Base-by-base conservation (phyloP, 2,329 filamentous ascomycete species). In the Colletotrichum tanaceti region DNA sequence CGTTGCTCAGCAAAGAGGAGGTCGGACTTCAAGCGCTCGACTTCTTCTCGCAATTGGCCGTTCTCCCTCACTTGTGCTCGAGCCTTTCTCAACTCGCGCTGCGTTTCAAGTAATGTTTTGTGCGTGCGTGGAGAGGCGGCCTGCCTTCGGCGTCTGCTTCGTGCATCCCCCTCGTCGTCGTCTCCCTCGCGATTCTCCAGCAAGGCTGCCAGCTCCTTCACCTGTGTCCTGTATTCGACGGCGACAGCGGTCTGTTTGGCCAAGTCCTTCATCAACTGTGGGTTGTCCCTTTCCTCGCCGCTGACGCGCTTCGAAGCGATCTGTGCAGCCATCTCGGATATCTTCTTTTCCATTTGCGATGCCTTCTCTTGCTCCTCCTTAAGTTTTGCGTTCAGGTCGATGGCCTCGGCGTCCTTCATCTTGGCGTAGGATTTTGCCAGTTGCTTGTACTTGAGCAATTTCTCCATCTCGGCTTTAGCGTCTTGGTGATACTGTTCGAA, bases 361-460 rank as follows among this genome's bases (percentile, higher is more conserved):
- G 91, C 88, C 74, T 87, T 91, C 70, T 86, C 84, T 71, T 90
- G 89, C 75, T 93, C 91, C 68, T 91, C 87, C 68, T 86, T 86
- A 43, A 95, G 84, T 73, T 89, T 87, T 68, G 89, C 86, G 24
- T 86, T 84, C 58, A 94, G 79, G 64, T 91, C 85, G 32, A 87
- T 85, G 24, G 90, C 90, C 77, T 94, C 90, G 20, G 84, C 83
- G 74, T 95, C 92, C 78, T 94, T 94, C 79, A 91, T 88, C 76
- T 90, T 90, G 50, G 92, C 92, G 75, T 91, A 94, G 63, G 89
- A 90, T 79, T 93, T 94, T 65, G 92, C 91, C 70, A 93, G 83
- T 75, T 92, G 88, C 81, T 94, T 93, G 83, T 94, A 94, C 75
- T 88, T 89, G 75, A 94, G 86, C 75, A 95, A 83, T 80, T 91